Percentiles rank a stretch among this genome's conserved stretches.
Conservation (phyloP, 768 basidiomycete species). For the Tricholoma flavovirens region DNA sequence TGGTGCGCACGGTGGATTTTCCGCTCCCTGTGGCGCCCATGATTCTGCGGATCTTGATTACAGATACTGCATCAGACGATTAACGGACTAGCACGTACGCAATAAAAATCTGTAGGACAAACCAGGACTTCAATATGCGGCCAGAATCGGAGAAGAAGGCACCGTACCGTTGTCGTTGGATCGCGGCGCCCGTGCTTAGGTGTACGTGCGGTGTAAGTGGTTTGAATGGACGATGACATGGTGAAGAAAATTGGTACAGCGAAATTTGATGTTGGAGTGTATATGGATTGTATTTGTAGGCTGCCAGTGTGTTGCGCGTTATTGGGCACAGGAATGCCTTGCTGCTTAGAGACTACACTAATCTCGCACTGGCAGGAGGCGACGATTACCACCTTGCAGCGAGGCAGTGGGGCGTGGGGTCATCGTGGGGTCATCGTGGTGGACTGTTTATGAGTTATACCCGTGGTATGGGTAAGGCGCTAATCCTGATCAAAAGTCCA, state of each 20-base stretch:
- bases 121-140: neutral
- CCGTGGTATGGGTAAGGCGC: neutral
- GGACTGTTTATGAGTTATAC: neutral
- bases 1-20: neutral
- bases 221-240: neutral
- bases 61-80: neutral
- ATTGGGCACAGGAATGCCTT: neutral
- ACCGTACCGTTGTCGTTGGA: neutral
- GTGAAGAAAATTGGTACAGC: neutral
- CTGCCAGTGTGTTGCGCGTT: neutral
- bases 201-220: too few relatives aligned
- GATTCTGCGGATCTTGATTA: neutral
- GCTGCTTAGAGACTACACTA: neutral
- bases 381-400: neutral
- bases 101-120: neutral
- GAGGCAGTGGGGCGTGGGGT: neutral
- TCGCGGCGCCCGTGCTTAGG: neutral
- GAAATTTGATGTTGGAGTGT: neutral
- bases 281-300: neutral
- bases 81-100: neutral
- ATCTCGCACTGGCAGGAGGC: neutral
- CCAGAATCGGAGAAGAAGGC: neutral
- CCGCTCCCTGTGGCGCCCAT: slow-evolving; percentile 5
- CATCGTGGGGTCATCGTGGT: neutral
- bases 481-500: too few relatives aligned